Base-by-base conservation (phyloP, 2,329 filamentous ascomycete genomes). In the Plectosphaerella plurivora region DNA sequence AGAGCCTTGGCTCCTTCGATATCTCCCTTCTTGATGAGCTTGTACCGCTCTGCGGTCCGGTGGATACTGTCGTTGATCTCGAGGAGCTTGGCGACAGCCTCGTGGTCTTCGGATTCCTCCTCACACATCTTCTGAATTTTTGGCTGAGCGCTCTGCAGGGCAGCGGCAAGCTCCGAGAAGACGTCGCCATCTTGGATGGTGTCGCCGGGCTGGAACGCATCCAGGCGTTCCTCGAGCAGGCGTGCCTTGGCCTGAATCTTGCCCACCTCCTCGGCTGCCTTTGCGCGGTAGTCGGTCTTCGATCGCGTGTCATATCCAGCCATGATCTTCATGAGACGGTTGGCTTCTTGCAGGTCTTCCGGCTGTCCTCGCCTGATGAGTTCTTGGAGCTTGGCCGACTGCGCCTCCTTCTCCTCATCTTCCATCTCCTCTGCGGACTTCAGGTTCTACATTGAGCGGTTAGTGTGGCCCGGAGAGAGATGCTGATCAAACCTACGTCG, bases 61-160 rank as follows among this genome's bases (percentile, higher is more conserved):
- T 97, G 90, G 81, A 99, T 99, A 72, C 92, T 97, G 70, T 99
- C 94, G 67, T 99, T 99, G 65, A 99, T 97, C 67, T 97, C 91
- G 52, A 99, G 81, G 11, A 99, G 78, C 71, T 96, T 96, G 44
- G 91, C 89, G 6, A 99, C 94, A 5, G 94, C 94, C 73, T 97
- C 94, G 56, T 91, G 86, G 65, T 99, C 94, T 56, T 77, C 71
- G 33, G 67, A 52, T 47, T 78, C 78, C 12, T 65, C 63, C 44
- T 81, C 73, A 20, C 82, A 68, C 65, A 82, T 83, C 1, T 64
- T 60, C 57, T 69, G 75, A 20, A 84, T 73, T 5, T 57, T 66
- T 9, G 94, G 94, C 63, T 99, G 94, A 3, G 94, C 94, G 65
- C 88, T 97, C 68, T 91, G 89, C 45, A 99, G 78, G 10, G 94